Conservation (phyloP, 2,329 filamentous ascomycete genomes). For the Aspergillus thermomutatus region DNA sequence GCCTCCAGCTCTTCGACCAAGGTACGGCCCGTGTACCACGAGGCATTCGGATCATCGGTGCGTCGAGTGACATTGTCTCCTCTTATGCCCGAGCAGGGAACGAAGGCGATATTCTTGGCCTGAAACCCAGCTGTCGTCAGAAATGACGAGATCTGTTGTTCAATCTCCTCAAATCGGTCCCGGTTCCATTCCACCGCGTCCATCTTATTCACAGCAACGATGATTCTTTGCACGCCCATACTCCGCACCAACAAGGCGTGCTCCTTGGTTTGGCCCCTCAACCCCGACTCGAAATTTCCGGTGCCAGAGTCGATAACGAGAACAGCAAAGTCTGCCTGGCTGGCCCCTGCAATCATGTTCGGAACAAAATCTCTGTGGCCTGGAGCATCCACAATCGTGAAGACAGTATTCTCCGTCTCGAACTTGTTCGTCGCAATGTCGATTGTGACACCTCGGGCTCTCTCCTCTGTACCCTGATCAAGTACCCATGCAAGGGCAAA, state of each 20-base stretch:
- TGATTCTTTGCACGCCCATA: constrained; percentile 81
- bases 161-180: constrained; percentile 79
- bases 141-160: constrained; percentile 78
- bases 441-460: constrained; percentile 87
- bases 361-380: constrained; percentile 95
- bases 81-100: constrained; percentile 84
- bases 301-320: constrained; percentile 88
- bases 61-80: constrained; percentile 75
- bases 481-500: constrained; percentile 97
- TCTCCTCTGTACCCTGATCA: constrained; percentile 86
- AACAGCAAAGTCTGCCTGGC: constrained; percentile 92
- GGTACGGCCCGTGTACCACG: constrained; percentile 79
- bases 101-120: constrained; percentile 74
- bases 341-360: constrained; percentile 97
- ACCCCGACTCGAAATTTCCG: constrained; percentile 87
- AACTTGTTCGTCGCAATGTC: constrained; percentile 96
- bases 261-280: constrained; percentile 91
- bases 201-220: constrained; percentile 94
- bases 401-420: constrained; percentile 78
- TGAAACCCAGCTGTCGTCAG: constrained; percentile 78
- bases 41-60: constrained; percentile 47
- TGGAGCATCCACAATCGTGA: constrained; percentile 93
- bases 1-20: constrained; percentile 80
- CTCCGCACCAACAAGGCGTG: constrained; percentile 87
- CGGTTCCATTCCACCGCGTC: constrained; percentile 82